Percentiles rank a stretch among this genome's conserved stretches.
These are phyloP conservation scores for Moricandia arvensis DNA, from an alignment of 345 rosid genomes.

Conservation along the genomic window DNA sequence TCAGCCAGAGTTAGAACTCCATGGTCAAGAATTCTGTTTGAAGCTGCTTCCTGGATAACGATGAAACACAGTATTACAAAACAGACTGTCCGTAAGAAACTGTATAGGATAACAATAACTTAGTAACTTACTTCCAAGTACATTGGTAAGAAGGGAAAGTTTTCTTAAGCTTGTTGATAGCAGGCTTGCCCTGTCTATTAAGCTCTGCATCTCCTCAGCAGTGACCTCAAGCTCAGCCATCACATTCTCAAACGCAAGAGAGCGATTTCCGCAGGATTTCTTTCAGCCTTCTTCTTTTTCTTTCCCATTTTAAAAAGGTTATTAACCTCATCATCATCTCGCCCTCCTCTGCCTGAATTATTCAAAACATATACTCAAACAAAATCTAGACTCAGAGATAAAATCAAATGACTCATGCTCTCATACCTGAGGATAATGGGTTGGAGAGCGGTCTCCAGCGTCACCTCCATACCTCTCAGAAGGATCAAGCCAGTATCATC, in stretches of 20 bases:
- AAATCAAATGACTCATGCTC: neutral
- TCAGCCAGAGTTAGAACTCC: conserved; percentile 79
- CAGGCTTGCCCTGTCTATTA: conserved; percentile 83
- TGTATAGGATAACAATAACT: neutral
- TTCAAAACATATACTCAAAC: conserved; percentile 5
- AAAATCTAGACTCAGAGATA: neutral
- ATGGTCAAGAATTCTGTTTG: conserved; percentile 91
- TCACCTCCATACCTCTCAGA: conserved; percentile 66
- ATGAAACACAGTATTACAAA: neutral
- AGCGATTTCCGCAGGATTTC: conserved; percentile 89
- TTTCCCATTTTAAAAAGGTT: conserved; percentile 84
- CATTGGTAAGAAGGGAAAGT: conserved; percentile 83
- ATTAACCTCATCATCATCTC: conserved; percentile 82
- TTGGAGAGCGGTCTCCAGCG: conserved; percentile 79
- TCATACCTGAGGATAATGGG: conserved; percentile 41
- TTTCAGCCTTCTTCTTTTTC: conserved; percentile 79
- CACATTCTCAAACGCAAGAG: conserved; percentile 79
- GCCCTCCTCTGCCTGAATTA: conserved; percentile 78
- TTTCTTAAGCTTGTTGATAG: conserved; percentile 91
- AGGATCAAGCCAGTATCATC: conserved; percentile 89
- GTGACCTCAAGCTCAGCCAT: conserved; percentile 98
- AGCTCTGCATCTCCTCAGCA: conserved; percentile 93
- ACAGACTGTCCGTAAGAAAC: neutral
- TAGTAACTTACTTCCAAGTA: conserved; percentile 77
- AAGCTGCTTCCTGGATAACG: conserved; percentile 80